These are phyloP conservation scores for Hirsutella minnesotensis DNA, from an alignment of 2,329 filamentous ascomycete genomes.

Conservation along the genomic window DNA sequence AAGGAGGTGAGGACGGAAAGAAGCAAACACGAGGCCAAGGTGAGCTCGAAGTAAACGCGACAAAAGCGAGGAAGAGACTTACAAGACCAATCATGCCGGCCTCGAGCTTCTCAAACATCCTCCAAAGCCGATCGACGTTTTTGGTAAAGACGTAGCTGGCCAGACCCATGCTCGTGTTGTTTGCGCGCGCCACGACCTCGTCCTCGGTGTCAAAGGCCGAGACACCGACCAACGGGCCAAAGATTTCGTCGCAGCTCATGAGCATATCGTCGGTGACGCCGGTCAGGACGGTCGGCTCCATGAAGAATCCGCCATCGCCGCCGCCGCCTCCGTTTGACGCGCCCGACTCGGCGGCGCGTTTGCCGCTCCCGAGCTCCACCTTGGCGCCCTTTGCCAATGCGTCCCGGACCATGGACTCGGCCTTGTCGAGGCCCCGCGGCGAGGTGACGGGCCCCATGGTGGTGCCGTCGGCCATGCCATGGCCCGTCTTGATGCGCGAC, in stretches of 20 bases:
- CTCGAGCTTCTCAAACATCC: slow-evolving; percentile 36
- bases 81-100: slow-evolving; percentile 24
- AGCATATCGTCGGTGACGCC: slow-evolving; percentile 56
- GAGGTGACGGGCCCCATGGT: slow-evolving; percentile 24
- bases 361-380: slow-evolving; percentile 38
- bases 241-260: slow-evolving; percentile 57
- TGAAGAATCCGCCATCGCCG: slow-evolving; percentile 48
- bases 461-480: slow-evolving; percentile 35
- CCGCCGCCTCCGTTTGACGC: slow-evolving; percentile 29
- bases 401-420: slow-evolving; percentile 41
- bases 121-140: slow-evolving; percentile 27
- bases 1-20: too few species aligned
- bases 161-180: slow-evolving; percentile 54
- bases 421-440: slow-evolving; percentile 19
- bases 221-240: slow-evolving; percentile 58
- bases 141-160: slow-evolving; percentile 60
- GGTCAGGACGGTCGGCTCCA: slow-evolving; percentile 55
- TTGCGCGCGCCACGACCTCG: slow-evolving; percentile 56
- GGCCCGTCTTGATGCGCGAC: slow-evolving; percentile 44
- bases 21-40: background rate
- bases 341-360: slow-evolving; percentile 25
- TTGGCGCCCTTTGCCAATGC: slow-evolving; percentile 50
- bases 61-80: slow-evolving; percentile 8
- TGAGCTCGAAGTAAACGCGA: background rate
- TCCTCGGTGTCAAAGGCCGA: slow-evolving; percentile 60